Evolutionary conservation across 2,329 filamentous ascomycete genomes (phyloP).

Genomic region (Penicillium sp.): DNA sequence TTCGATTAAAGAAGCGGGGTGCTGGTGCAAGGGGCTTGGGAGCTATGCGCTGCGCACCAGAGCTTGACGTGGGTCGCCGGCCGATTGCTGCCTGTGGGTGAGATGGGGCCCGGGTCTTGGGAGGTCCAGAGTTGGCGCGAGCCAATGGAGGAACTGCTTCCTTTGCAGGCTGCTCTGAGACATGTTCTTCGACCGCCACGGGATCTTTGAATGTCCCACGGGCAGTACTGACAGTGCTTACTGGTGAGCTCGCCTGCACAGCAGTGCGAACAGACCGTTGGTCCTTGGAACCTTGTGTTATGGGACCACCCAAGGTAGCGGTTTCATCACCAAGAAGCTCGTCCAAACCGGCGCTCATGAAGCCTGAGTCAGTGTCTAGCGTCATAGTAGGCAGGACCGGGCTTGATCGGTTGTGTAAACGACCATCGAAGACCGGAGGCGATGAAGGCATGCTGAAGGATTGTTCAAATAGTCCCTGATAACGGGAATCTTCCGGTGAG

Average conservation of each 20-base stretch:
- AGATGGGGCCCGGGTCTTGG: background rate
- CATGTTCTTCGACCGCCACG: conserved; percentile 20
- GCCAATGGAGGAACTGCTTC: conserved; percentile 23
- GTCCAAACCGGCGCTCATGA: conserved; percentile 78
- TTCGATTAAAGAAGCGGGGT: conserved; percentile 36
- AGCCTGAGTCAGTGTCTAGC: conserved; percentile 68
- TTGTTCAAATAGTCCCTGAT: conserved; percentile 60
- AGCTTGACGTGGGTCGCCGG: conserved; percentile 41
- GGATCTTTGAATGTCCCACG: conserved; percentile 23
- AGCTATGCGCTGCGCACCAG: conserved; percentile 32
- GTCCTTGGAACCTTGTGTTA: conserved; percentile 16
- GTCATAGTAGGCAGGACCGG: conserved; percentile 68
- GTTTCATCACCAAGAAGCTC: conserved; percentile 66
- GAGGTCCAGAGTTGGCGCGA: conserved; percentile 22
- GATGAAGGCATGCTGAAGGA: conserved; percentile 86
- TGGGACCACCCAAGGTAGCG: conserved; percentile 27
- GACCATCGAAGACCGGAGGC: conserved; percentile 72
- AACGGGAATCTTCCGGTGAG: conserved; percentile 53
- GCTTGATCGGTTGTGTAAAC: conserved; percentile 72
- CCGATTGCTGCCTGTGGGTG: conserved; percentile 11
- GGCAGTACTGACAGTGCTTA: conserved; percentile 19
- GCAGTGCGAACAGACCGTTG: conserved; percentile 26
- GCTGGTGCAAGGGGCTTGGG: conserved; percentile 43
- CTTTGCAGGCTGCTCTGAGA: conserved; percentile 21
- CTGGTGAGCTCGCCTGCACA: conserved; percentile 30